A percentile compares a stretch with the other conserved stretches of the same genome.
phyloP scores from a whole-genome alignment of 2,329 filamentous ascomycete species.

The Nemania diffusa region DNA sequence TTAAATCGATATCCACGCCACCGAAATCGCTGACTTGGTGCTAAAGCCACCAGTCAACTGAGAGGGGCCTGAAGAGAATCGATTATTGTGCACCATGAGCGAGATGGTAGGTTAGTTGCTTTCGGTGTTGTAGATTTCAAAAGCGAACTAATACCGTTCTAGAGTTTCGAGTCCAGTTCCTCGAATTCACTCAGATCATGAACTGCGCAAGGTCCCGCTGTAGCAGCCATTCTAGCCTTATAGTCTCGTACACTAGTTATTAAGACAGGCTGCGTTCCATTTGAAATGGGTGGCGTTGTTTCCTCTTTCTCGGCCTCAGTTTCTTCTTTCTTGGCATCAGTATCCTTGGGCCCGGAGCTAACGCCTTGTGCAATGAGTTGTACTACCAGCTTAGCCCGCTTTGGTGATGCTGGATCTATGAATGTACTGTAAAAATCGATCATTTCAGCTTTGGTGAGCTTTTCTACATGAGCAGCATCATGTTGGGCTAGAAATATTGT shows the following conservation, averaged over 20 bases:
- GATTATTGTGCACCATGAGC: neutral
- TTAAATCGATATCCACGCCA: neutral
- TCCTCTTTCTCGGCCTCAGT: slow-evolving; percentile 52
- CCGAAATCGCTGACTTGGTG: neutral
- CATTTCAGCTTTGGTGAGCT: slow-evolving; percentile 82
- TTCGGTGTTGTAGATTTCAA: slow-evolving; percentile 10
- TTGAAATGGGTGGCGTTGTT: slow-evolving; percentile 52
- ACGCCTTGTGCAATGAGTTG: slow-evolving; percentile 81
- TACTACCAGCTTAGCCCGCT: slow-evolving; percentile 83
- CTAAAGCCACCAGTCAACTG: neutral
- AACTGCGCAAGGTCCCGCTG: slow-evolving; percentile 76
- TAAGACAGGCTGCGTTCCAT: slow-evolving; percentile 65
- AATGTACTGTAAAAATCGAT: slow-evolving; percentile 79
- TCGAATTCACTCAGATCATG: slow-evolving; percentile 86
- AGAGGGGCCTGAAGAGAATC: neutral
- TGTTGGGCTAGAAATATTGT: slow-evolving; percentile 66
- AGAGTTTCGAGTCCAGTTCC: slow-evolving; percentile 85
- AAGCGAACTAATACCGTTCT: slow-evolving; percentile 21
- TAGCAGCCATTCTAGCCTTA: slow-evolving; percentile 80
- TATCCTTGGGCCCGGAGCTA: too few relatives aligned
- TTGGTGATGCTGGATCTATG: slow-evolving; percentile 77
- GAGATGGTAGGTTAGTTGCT: neutral
- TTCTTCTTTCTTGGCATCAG: slow-evolving; percentile 53
- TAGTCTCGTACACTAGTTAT: slow-evolving; percentile 84
- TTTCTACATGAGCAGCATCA: slow-evolving; percentile 79